A percentile compares a stretch with the other conserved stretches of the same genome.
Conservation (phyloP, 768 basidiomycete species). For the Tylopilus vinaceipallidus region DNA sequence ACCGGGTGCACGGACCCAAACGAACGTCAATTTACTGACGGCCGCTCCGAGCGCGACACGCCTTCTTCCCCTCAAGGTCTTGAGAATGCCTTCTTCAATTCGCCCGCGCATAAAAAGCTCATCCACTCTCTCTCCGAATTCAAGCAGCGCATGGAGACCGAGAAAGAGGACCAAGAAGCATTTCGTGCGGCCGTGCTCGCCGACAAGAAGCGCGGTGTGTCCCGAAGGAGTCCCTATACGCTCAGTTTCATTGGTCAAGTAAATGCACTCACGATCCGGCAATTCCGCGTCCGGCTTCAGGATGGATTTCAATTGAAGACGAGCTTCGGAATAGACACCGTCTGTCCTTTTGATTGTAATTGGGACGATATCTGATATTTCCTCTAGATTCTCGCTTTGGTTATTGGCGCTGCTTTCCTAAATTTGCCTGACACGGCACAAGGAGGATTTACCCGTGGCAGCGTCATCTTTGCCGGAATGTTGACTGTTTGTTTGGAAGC, state of each 20-base stretch:
- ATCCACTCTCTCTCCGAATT: constrained; percentile 52
- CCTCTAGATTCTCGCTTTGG: constrained; percentile 37
- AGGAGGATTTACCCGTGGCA: constrained; percentile 86
- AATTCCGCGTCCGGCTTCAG: constrained; percentile 73
- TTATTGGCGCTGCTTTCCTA: constrained; percentile 74
- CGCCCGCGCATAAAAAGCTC: constrained; percentile 44
- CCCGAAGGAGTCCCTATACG: constrained; percentile 79
- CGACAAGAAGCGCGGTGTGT: constrained; percentile 77
- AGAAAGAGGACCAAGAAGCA: constrained; percentile 65
- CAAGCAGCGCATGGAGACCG: constrained; percentile 53
- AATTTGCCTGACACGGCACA: constrained; percentile 68
- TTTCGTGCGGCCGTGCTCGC: constrained; percentile 75
- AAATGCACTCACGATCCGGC: constrained; percentile 62
- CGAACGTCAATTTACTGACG: constrained; percentile 75
- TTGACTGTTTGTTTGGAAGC: constrained; percentile 69
- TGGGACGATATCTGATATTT: background rate
- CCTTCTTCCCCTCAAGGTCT: constrained; percentile 65
- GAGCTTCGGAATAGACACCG: constrained; percentile 58
- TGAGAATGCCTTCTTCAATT: constrained; percentile 58
- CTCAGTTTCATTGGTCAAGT: constrained; percentile 77
- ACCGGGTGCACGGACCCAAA: constrained; percentile 83
- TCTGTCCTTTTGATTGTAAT: constrained; percentile 34
- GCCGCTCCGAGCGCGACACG: constrained; percentile 53
- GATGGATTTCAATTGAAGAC: constrained; percentile 77
- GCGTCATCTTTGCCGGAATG: constrained; percentile 72